Evolutionary conservation across 2,329 filamentous ascomycete species (phyloP), one percentile per base, ranked within the genome.

Genomic region (Aureobasidium sp.): DNA sequence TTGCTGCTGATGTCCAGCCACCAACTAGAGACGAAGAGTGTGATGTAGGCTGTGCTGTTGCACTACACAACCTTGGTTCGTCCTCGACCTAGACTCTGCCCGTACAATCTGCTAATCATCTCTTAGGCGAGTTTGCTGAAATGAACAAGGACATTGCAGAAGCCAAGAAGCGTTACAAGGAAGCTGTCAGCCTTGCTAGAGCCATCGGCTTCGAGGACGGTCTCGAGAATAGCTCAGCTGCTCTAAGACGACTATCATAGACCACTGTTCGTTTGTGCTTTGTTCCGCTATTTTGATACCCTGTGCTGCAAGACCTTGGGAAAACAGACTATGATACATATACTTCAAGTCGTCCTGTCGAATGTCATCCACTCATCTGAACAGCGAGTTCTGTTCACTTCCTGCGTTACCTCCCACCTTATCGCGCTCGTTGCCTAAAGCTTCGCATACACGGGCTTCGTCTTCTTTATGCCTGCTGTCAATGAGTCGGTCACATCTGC

Each of bases 401-500:
- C 21, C 16, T 45, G 16, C 39, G 45, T 45, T 34, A 34, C 39
- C 5, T 57, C 50, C 8, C 7, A 27, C 15, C 25, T 15, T 41
- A 3, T 57, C 30, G 41, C 39, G 8, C 11, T 9, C 10, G 10
- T 15, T 21, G 16, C 15, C 55, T 69, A 96, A 69, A 97, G 75
- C 78, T 97, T 97, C 73, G 87, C 87, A 77, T 96, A 97, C 21
- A 79, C 89, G 13, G 91, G 88, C 71, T 84, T 92, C 66, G 80
- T 86, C 82, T 89, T 96, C 74, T 88, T 81, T 65, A 96, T 72
- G 9, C 88, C 89, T 42, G 89, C 90, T 71, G 89, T 71, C 72
- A 97, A 79, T 0, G 92, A 91, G 63, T 81, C 78, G 70, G 84
- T 77, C 47, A 96, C 82, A 78, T 97, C 93, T 58, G 80, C 78